A percentile compares a stretch with the other conserved stretches of the same genome.
Evolutionary conservation across 164 flowering plant genomes (phyloP).

Genomic region (Stephania japonica): DNA sequence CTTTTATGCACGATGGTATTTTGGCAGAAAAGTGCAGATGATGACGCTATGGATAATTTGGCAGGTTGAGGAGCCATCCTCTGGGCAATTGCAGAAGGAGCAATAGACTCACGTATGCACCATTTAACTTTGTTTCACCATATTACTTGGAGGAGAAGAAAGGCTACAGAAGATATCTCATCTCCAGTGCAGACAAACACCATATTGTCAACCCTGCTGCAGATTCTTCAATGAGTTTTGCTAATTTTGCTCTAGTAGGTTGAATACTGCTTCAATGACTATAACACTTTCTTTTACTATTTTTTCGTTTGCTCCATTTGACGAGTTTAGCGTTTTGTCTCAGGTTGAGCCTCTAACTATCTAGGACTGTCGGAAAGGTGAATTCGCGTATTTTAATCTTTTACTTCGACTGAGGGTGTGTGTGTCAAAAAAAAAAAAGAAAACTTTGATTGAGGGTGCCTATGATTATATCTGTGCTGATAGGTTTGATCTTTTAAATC

Average conservation of each 20-base stretch:
- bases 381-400: too few relatives aligned
- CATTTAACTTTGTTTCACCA: not conserved
- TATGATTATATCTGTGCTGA: too few relatives aligned
- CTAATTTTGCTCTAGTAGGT: not conserved
- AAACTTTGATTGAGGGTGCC: not conserved
- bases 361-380: too few relatives aligned
- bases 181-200: not conserved
- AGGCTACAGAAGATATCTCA: not conserved
- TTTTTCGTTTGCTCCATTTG: too few relatives aligned
- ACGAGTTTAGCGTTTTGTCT: not conserved
- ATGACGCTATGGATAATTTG: not conserved
- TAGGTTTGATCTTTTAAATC: not conserved
- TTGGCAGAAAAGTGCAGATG: not conserved
- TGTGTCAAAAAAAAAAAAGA: too few relatives aligned
- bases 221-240: not conserved
- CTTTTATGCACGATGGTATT: not conserved
- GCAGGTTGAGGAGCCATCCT: not conserved
- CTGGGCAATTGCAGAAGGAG: slow-evolving; percentile 2
- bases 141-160: not conserved
- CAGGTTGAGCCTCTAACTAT: not conserved
- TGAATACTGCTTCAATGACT: not conserved
- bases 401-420: too few relatives aligned
- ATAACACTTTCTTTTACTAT: too few relatives aligned
- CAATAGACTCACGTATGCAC: not conserved
- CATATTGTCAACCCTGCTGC: not conserved